These are phyloP conservation scores for Benincasa hispida DNA, from an alignment of 306 rosid species.

Conservation along the genomic window DNA sequence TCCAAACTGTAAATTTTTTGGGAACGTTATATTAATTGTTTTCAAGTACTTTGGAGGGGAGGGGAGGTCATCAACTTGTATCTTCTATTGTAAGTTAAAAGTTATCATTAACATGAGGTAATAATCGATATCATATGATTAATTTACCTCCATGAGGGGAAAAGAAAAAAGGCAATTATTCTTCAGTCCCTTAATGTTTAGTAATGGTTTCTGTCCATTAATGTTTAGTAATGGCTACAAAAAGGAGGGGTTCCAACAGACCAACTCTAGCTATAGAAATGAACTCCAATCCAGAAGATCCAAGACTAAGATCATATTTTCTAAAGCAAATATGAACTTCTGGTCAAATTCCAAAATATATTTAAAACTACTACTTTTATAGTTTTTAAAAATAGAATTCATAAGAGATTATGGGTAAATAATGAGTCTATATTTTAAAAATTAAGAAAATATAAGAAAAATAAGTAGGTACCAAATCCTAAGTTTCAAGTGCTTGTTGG, in stretches of 20 bases:
- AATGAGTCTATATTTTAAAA: background rate
- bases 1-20: background rate
- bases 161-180: background rate
- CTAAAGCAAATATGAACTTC: too few species aligned
- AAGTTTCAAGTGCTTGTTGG: background rate
- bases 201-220: background rate
- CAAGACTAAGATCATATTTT: too few species aligned
- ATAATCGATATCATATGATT: background rate
- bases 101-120: background rate
- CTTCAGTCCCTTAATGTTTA: background rate
- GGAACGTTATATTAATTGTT: background rate
- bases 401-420: background rate
- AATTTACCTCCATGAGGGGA: background rate
- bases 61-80: background rate
- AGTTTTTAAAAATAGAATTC: background rate
- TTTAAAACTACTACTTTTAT: background rate
- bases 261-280: too few species aligned
- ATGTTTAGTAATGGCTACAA: background rate
- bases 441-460: too few species aligned
- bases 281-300: too few species aligned
- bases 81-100: background rate
- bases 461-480: background rate
- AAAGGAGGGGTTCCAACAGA: too few species aligned
- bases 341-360: background rate
- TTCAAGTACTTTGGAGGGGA: background rate